These are phyloP conservation scores for Platanthera zijinensis DNA, from an alignment of 106 monocot genomes.

Conservation along the genomic window DNA sequence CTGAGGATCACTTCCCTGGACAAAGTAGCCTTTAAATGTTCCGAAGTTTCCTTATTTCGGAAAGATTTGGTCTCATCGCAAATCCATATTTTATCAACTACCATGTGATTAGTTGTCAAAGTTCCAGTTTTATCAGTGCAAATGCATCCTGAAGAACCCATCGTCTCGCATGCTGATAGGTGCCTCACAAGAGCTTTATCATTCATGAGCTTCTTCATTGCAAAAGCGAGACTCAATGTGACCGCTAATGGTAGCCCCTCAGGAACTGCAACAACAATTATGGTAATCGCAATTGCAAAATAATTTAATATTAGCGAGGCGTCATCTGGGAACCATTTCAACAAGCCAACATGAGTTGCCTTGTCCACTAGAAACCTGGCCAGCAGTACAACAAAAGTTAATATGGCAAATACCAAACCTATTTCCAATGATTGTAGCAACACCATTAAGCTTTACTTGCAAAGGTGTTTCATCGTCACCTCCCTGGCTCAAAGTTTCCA, in stretches of 20 bases:
- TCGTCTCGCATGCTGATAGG: slow-evolving; percentile 93
- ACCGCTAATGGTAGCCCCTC: slow-evolving; percentile 98
- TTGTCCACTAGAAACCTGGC: slow-evolving; percentile 51
- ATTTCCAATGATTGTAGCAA: slow-evolving; percentile 96
- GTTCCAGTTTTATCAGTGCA: slow-evolving; percentile 99
- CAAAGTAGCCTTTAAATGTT: slow-evolving; percentile 32
- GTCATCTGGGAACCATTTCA: slow-evolving; percentile 60
- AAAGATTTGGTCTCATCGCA: slow-evolving; percentile 42
- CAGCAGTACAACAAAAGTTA: slow-evolving; percentile 72
- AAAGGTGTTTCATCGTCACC: slow-evolving; percentile 95
- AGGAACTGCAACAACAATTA: slow-evolving; percentile 95
- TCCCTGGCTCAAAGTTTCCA: slow-evolving; percentile 82
- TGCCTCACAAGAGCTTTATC: slow-evolving; percentile 87
- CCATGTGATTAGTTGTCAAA: slow-evolving; percentile 94
- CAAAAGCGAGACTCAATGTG: slow-evolving; percentile 93
- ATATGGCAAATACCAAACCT: slow-evolving; percentile 66
- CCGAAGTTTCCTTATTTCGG: slow-evolving; percentile 24
- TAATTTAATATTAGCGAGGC: slow-evolving; percentile 61
- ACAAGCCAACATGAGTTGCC: slow-evolving; percentile 24
- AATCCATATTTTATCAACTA: slow-evolving; percentile 78
- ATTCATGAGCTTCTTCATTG: slow-evolving; percentile 94
- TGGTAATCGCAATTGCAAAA: slow-evolving; percentile 86
- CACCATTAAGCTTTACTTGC: slow-evolving; percentile 96
- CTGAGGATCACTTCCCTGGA: slow-evolving; percentile 33
- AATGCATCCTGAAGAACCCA: slow-evolving; percentile 94